Percentiles rank a stretch among this genome's conserved stretches.
phyloP scores from a whole-genome alignment of 352 stramenopile species.

The Phytophthora palmivora region DNA sequence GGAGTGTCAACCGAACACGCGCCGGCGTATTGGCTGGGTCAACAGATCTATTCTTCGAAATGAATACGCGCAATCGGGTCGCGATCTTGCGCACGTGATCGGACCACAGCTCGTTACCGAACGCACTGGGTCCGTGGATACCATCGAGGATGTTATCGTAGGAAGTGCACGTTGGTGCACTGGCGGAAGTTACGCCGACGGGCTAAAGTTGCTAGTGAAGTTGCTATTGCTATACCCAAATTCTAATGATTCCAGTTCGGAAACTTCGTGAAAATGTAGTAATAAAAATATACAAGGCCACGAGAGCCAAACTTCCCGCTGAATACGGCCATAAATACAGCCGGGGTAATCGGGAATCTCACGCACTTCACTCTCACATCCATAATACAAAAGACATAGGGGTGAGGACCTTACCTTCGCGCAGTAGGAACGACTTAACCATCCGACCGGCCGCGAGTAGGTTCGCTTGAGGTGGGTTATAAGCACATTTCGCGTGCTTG shows the following conservation, averaged over 20 bases:
- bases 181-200: background rate
- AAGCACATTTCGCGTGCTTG: too few relatives aligned
- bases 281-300: too few relatives aligned
- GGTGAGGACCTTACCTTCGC: background rate
- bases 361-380: too few relatives aligned
- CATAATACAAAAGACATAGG: too few relatives aligned
- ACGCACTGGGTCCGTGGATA: background rate
- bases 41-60: conserved; percentile 10
- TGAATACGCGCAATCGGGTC: background rate
- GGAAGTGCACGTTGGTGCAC: background rate
- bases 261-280: background rate
- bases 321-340: too few relatives aligned
- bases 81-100: background rate
- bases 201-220: background rate
- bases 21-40: background rate
- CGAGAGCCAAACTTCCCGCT: too few relatives aligned
- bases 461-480: too few relatives aligned
- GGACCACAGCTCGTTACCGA: background rate
- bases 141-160: background rate
- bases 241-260: background rate
- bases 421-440: too few relatives aligned
- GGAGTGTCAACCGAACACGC: conserved; percentile 1
- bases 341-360: too few relatives aligned
- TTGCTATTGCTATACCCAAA: background rate
- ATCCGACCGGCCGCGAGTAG: too few relatives aligned